phyloP scores from a whole-genome alignment of 129 eudicot genomes.

The Scalesia atractyloides region DNA sequence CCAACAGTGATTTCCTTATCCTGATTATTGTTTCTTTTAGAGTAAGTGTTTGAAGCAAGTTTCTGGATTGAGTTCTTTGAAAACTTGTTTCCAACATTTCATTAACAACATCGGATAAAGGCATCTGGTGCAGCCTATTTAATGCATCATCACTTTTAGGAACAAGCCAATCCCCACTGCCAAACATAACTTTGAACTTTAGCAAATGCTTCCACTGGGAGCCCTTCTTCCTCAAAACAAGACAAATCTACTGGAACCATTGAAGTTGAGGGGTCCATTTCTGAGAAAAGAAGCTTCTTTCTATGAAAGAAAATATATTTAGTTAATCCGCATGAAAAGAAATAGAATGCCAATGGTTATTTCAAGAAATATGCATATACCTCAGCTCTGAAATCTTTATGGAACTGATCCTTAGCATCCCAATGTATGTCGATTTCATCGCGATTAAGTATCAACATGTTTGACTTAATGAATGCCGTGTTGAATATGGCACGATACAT shows the following conservation, averaged over 20 bases:
- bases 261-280: constrained; percentile 76
- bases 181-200: constrained; percentile 86
- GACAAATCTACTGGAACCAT: constrained; percentile 57
- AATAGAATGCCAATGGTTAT: constrained; percentile 11
- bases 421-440: constrained; percentile 83
- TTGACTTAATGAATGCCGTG: constrained; percentile 88
- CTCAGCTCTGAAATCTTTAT: constrained; percentile 91
- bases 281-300: constrained; percentile 92
- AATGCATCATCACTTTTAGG: constrained; percentile 69
- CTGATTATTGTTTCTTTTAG: constrained; percentile 29
- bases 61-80: constrained; percentile 31
- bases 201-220: constrained; percentile 94
- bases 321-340: constrained; percentile 14
- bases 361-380: constrained; percentile 36
- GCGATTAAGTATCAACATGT: constrained; percentile 76
- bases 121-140: constrained; percentile 52
- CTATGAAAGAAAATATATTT: constrained; percentile 20
- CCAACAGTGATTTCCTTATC: constrained; percentile 26
- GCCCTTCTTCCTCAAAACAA: constrained; percentile 89
- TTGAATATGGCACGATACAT: constrained; percentile 90
- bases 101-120: constrained; percentile 42
- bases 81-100: constrained; percentile 47
- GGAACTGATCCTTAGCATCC: constrained; percentile 79
- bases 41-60: constrained; percentile 29
- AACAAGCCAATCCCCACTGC: constrained; percentile 79